phyloP scores from a whole-genome alignment of 768 basidiomycete genomes.

The Naganishia onofrii region DNA sequence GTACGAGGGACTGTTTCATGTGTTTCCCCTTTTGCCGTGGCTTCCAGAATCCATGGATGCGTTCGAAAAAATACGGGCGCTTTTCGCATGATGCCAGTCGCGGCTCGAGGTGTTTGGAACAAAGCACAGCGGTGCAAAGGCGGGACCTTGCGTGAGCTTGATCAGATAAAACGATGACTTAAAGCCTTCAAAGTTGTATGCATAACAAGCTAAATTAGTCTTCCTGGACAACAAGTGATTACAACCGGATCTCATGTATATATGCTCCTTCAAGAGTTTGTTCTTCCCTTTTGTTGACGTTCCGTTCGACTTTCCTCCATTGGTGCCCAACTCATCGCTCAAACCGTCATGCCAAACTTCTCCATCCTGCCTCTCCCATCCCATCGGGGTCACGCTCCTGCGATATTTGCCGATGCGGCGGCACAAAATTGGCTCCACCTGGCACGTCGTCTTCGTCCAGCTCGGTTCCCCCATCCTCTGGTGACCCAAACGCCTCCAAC shows the following conservation, averaged over 20 bases:
- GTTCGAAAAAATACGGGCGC: constrained; percentile 21
- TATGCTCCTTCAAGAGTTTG: background rate
- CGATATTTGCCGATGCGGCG: constrained; percentile 42
- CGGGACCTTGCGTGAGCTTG: no score
- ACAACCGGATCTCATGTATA: background rate
- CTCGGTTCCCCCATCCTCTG: constrained; percentile 34
- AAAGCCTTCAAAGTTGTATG: no score
- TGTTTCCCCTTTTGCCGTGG: constrained; percentile 31
- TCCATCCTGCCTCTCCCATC: constrained; percentile 17
- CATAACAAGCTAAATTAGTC: no score
- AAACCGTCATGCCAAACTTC: background rate
- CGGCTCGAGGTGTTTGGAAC: no score
- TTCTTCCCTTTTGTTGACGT: no score
- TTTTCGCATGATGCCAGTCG: background rate
- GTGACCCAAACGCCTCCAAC: constrained; percentile 39
- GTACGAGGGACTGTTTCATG: constrained; percentile 36
- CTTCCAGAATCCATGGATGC: constrained; percentile 22
- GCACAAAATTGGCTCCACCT: constrained; percentile 43
- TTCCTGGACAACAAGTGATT: background rate
- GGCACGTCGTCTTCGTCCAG: constrained; percentile 41
- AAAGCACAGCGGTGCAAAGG: no score
- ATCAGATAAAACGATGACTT: no score
- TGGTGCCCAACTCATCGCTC: no score
- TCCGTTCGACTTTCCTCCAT: no score
- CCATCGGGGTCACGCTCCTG: constrained; percentile 20